Percentiles rank a stretch among this genome's conserved stretches.
These are phyloP conservation scores for Suhomyces wounanorum DNA, from an alignment of 1,139 yeast genomes.

Conservation along the genomic window DNA sequence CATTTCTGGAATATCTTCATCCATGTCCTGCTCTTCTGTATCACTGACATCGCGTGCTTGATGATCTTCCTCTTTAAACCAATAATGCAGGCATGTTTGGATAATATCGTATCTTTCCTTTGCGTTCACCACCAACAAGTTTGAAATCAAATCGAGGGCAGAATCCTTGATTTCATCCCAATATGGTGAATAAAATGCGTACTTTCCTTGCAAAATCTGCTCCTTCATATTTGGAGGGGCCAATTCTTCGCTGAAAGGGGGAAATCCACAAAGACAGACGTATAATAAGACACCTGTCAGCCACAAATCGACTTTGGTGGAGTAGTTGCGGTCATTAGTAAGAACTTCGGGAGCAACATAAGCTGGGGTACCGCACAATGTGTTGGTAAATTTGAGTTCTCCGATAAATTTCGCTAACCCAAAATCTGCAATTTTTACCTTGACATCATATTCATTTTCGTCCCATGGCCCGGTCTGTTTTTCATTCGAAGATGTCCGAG, in stretches of 20 bases:
- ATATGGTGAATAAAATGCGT: constrained; percentile 76
- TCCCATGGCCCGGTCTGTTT: constrained; percentile 77
- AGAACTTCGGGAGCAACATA: constrained; percentile 77
- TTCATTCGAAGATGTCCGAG: constrained; percentile 40
- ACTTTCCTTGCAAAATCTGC: constrained; percentile 65
- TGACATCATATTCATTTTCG: constrained; percentile 57
- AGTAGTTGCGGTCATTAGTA: constrained; percentile 54
- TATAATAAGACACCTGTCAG: constrained; percentile 75
- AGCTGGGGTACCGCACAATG: constrained; percentile 33
- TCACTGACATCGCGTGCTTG: not conserved
- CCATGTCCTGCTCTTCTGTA: constrained; percentile 12
- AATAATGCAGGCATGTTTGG: constrained; percentile 55
- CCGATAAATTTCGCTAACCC: constrained; percentile 35
- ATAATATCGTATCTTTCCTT: constrained; percentile 51
- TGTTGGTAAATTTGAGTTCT: constrained; percentile 30
- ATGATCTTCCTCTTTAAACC: constrained; percentile 42
- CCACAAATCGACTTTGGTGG: constrained; percentile 78
- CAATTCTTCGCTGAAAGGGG: constrained; percentile 80
- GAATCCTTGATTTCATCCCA: constrained; percentile 72
- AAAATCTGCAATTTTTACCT: constrained; percentile 75
- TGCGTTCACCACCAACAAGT: constrained; percentile 61
- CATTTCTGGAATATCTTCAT: constrained; percentile 1
- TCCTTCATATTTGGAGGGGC: constrained; percentile 80
- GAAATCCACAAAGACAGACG: constrained; percentile 80
- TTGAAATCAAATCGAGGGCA: constrained; percentile 65